phyloP scores from a whole-genome alignment of 805 yeast genomes.

The Ogataea nakhonphanomensis region DNA sequence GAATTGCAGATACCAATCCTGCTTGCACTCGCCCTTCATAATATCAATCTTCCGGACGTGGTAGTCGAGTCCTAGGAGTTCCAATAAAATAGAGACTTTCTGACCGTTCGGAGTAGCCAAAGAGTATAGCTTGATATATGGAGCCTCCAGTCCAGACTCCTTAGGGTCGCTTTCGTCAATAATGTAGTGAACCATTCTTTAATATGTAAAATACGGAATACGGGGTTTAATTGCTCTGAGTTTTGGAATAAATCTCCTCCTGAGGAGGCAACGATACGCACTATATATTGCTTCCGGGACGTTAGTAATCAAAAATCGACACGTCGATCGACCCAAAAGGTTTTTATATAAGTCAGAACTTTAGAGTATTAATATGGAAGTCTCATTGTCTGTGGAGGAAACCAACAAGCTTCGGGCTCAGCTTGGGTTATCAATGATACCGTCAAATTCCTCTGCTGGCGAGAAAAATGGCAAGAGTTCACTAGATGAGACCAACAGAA shows the following conservation, averaged over 20 bases:
- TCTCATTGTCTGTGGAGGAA: conserved; percentile 21
- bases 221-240: neutral
- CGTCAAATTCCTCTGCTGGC: neutral
- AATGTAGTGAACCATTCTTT: conserved; percentile 30
- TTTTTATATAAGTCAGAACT: neutral
- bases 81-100: conserved; percentile 40
- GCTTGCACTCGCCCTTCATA: conserved; percentile 43
- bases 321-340: conserved; percentile 7
- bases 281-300: neutral
- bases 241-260: neutral
- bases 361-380: conserved; percentile 10
- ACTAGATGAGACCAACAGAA: conserved; percentile 23
- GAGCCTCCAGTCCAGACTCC: conserved; percentile 33
- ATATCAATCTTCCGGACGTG: conserved; percentile 42
- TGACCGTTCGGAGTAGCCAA: conserved; percentile 45
- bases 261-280: neutral
- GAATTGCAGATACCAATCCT: conserved; percentile 52
- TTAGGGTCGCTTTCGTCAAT: conserved; percentile 35
- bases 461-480: conserved; percentile 16
- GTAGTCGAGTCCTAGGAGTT: conserved; percentile 41
- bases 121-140: conserved; percentile 42
- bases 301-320: neutral
- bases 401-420: conserved; percentile 22
- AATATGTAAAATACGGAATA: conserved; percentile 2
- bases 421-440: conserved; percentile 20